Evolutionary conservation across 2,329 filamentous ascomycete species (phyloP), one percentile per base, ranked within the genome.

Genomic region (Microcera coccophila): DNA sequence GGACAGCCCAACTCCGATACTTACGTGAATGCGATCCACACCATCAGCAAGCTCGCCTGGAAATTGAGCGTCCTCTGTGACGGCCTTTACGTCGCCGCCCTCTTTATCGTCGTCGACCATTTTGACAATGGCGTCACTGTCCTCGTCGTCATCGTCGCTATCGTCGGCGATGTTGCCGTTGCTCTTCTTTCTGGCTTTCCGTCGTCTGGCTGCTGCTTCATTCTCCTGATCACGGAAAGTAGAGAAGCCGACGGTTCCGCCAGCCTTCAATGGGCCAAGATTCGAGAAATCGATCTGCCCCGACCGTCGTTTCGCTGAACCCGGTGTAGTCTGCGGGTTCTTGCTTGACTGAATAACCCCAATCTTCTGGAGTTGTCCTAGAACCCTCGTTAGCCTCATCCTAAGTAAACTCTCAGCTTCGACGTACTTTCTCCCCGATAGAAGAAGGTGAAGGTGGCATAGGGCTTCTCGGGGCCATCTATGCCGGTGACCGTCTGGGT

Each of bases 401-500:
- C 14, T 18, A 19, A 11, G 17, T 36, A 14, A 44, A 31, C 35
- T 50, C 9, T 20, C 15, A n/a, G 29, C 15, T 32, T 8, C 22
- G 31, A 81, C 89, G 74, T 74, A 94, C 91, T 85, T 63, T 95
- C 87, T 64, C 93, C 93, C 48, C 93, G 82, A 65, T 98, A 98
- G 69, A 97, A 89, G 66, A 98, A 98, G 20, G 94, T 97, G 65
- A 98, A 98, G 8, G 87, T 85, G 4, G 93, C 93, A 68, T 95
- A 98, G 3, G 94, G 93, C 67, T 91, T 93, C 50, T 97, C 91
- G 16, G 90, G 90, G 0, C 90, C 88, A 64, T 98, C 93, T 49
- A 97, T 95, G 15, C 91, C 93, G 8, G 93, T 97, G n/a, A 98
- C 93, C 0, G 93, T 98, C 69, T 98, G 93, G 3, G 93, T 98